phyloP scores from a whole-genome alignment of 371 early-diverging fungal genomes.

The Circinella umbellata region DNA sequence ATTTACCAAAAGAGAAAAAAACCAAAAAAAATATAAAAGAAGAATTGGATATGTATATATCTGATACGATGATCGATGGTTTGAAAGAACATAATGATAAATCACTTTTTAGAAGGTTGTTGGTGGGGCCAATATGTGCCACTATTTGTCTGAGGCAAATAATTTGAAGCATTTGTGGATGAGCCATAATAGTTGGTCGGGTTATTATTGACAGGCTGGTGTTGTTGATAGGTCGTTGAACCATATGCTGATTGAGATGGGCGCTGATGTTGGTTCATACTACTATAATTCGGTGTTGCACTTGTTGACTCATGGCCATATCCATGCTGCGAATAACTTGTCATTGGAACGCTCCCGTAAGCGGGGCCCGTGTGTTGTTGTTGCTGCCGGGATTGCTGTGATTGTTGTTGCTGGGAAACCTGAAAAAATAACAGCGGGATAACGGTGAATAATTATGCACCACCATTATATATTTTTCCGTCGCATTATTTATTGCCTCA shows the following conservation, averaged over 20 bases:
- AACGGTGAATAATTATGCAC: neutral
- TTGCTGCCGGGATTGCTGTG: neutral
- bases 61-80: too few species aligned
- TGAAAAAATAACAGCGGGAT: neutral
- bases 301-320: conserved; percentile 10
- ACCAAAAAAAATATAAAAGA: neutral
- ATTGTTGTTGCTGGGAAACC: conserved; percentile 3
- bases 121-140: neutral
- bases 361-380: conserved; percentile 8
- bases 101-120: neutral
- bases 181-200: neutral
- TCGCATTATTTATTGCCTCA: neutral
- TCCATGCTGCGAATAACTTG: conserved; percentile 10
- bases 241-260: conserved; percentile 4
- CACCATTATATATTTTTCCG: neutral
- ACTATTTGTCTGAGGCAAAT: conserved; percentile 2
- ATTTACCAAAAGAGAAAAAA: neutral
- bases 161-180: neutral
- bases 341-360: conserved; percentile 18
- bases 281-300: conserved; percentile 1
- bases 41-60: too few species aligned
- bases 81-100: too few species aligned
- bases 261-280: neutral
- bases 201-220: conserved; percentile 1
- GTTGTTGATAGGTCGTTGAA: neutral